Base-by-base conservation (phyloP, 2,329 filamentous ascomycete species). In the Chaetomiaceae sp. region DNA sequence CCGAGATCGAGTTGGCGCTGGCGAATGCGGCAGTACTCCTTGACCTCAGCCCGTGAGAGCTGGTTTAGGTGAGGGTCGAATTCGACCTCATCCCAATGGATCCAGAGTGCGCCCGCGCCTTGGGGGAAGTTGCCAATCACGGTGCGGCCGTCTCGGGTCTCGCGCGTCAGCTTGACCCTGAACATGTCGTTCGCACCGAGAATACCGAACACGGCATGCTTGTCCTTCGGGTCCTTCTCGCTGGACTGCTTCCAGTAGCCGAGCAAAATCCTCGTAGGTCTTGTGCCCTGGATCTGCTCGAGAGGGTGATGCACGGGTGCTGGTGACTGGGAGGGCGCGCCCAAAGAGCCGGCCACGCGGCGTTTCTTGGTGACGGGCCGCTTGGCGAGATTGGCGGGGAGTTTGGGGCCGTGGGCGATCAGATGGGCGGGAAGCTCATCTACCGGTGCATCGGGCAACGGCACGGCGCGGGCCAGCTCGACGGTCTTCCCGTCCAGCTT, bases 131-230 rank as follows among this genome's bases (percentile, higher is more conserved):
- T 82, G 29, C 76, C 78, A 26, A 76, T 68, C 1, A 79, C 65
- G 24, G 70, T 72, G 0, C 76, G 72, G 3, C 79, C 79, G 55
- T 82, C 78, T 3, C 78, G 73, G 0, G 79, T 83, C 55, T 80
- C 71, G 6, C 75, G 68, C 1, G 78, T 72, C 0, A 83, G 68
- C 59, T 83, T 83, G 44, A 82, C 77, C 0, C 80, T 68, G 58
- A 84, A 83, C 72, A 80, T 81, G 52, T 82, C 78, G 45, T 81
- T 81, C 15, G 73, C 72, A 1, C 78, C 78, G 0, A 83, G 62
- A 10, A 83, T 80, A 3, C 80, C 80, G 44, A 76, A 79, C 0
- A 83, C 77, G 0, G 79, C 80, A 55, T 83, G 79, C 42, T 78
- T 76, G 56, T 83, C 71, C 11, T 64, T 63, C 2, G 66, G 58